Conservation (phyloP, 345 rosid species). For the Carallia brachiata region DNA sequence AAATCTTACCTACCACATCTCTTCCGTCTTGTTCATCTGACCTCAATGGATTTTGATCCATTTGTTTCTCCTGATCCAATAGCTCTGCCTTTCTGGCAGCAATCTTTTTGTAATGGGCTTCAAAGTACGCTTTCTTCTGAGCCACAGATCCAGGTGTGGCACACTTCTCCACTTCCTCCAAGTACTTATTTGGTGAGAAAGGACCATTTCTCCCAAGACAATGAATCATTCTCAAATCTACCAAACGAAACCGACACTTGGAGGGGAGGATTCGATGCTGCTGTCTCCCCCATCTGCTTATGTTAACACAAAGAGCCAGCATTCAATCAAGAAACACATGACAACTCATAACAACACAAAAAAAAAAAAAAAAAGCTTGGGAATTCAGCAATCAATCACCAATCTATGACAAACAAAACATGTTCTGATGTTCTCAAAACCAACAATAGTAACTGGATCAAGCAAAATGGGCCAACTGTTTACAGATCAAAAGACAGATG, state of each 20-base stretch:
- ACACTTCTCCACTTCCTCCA: slow-evolving; percentile 95
- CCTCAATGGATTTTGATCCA: slow-evolving; percentile 32
- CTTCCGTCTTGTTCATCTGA: slow-evolving; percentile 24
- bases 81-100: slow-evolving; percentile 83
- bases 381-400: slow-evolving; percentile 18
- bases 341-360: slow-evolving; percentile 32
- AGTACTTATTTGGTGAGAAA: slow-evolving; percentile 89
- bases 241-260: slow-evolving; percentile 89
- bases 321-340: slow-evolving; percentile 21
- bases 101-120: slow-evolving; percentile 90
- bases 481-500: slow-evolving; percentile 31
- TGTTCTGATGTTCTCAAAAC: slow-evolving; percentile 22
- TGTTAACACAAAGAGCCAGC: slow-evolving; percentile 23
- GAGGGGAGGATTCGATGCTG: slow-evolving; percentile 49
- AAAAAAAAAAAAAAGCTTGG: not conserved
- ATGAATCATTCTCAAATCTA: slow-evolving; percentile 82
- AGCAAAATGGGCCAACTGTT: slow-evolving; percentile 23
- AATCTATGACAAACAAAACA: slow-evolving; percentile 12
- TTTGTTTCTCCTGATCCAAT: slow-evolving; percentile 55
- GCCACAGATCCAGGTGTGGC: slow-evolving; percentile 98
- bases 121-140: slow-evolving; percentile 85
- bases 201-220: slow-evolving; percentile 97
- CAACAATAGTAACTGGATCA: slow-evolving; percentile 18
- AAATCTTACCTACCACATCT: slow-evolving; percentile 28
- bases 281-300: slow-evolving; percentile 49